Percentiles rank a stretch among this genome's conserved stretches.
Evolutionary conservation across 208 protist species (phyloP).

Genomic region (Trypanosoma cruzi): DNA sequence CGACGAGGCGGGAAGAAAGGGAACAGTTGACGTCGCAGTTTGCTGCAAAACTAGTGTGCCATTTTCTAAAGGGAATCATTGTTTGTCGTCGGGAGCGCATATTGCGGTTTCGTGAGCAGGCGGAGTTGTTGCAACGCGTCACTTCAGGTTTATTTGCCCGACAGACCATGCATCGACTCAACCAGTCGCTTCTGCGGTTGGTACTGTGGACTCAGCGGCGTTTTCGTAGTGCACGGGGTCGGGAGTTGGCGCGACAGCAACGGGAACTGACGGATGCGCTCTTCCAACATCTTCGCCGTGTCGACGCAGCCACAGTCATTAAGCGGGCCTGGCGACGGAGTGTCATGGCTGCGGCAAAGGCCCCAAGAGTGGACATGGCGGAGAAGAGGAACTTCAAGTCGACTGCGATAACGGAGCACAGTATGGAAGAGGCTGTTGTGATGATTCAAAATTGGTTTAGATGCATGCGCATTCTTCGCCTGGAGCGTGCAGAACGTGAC

Average conservation of each 20-base stretch:
- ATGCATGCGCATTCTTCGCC: neutral
- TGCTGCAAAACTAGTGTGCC: conserved; percentile 22
- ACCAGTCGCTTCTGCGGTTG: neutral
- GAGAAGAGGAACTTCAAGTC: no score
- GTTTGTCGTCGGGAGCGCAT: conserved; percentile 10
- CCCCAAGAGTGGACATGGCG: neutral
- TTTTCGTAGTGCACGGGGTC: conserved; percentile 12
- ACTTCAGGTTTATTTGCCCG: conserved; percentile 25
- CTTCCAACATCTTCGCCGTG: conserved; percentile 10
- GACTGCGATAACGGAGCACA: neutral
- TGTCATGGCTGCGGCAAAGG: neutral
- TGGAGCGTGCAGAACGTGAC: neutral
- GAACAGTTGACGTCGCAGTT: conserved; percentile 11
- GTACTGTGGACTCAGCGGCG: conserved; percentile 18
- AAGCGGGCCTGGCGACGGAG: conserved; percentile 46
- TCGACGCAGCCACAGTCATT: conserved; percentile 56
- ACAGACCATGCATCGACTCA: neutral
- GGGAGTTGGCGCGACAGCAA: conserved; percentile 16
- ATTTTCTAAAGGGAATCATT: conserved; percentile 26
- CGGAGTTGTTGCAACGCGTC: conserved; percentile 30
- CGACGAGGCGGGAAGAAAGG: neutral
- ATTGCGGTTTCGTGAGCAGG: conserved; percentile 11
- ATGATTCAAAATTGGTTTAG: conserved; percentile 15
- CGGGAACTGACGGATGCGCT: neutral
- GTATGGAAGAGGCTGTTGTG: conserved; percentile 1